A percentile compares a stretch with the other conserved stretches of the same genome.
Evolutionary conservation across 1,284 basidiomycete genomes (phyloP).

Genomic region (Trametes pubescens): DNA sequence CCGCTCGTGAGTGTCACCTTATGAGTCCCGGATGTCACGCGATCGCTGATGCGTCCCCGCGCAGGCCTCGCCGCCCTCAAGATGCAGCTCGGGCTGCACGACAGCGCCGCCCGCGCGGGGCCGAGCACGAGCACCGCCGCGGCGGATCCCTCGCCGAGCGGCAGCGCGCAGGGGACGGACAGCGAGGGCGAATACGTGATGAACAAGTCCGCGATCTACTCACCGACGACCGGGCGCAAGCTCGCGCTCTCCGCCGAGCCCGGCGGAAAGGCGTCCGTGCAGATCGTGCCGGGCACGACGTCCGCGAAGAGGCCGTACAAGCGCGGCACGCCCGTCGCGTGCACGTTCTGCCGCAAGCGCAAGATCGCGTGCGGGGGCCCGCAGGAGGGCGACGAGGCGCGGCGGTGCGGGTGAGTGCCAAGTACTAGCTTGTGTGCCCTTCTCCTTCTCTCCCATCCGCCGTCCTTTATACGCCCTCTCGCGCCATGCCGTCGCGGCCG

Average conservation of each 20-base stretch:
- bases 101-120: not conserved
- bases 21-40: not conserved
- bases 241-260: slow-evolving; percentile 20
- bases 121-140: not conserved
- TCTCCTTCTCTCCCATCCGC: not conserved
- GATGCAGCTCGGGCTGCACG: slow-evolving; percentile 11
- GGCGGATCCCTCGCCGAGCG: slow-evolving; percentile 4
- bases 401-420: slow-evolving; percentile 46
- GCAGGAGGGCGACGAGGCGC: slow-evolving; percentile 37
- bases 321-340: slow-evolving; percentile 42
- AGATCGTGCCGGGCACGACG: slow-evolving; percentile 23
- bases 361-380: slow-evolving; percentile 54
- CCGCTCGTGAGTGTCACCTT: slow-evolving; percentile 15
- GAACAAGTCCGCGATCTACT: slow-evolving; percentile 26
- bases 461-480: not conserved
- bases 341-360: slow-evolving; percentile 50
- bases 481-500: slow-evolving; percentile 4
- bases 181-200: slow-evolving; percentile 6
- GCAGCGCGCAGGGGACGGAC: not conserved
- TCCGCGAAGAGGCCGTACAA: slow-evolving; percentile 24
- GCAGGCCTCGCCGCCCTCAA: slow-evolving; percentile 14
- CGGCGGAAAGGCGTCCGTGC: slow-evolving; percentile 8
- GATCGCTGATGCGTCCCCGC: not conserved
- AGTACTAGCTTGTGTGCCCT: slow-evolving; percentile 27
- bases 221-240: slow-evolving; percentile 31